A percentile compares a stretch with the other conserved stretches of the same genome.
Evolutionary conservation across 192 early-diverging fungal genomes (phyloP).

Genomic region (Coemansia sp.): DNA sequence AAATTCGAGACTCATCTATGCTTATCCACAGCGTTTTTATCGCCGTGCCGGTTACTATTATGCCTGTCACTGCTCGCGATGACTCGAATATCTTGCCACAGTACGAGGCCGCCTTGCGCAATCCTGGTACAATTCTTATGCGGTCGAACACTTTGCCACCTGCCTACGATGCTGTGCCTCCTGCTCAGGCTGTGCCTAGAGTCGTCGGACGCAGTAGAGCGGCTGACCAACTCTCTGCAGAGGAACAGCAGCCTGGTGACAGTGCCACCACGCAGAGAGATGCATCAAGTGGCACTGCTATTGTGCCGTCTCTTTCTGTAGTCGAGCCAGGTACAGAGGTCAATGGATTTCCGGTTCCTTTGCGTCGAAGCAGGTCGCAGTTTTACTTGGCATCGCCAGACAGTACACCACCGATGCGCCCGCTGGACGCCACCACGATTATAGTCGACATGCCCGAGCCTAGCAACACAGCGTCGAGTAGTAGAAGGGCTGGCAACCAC

Average conservation of each 20-base stretch:
- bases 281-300: constrained; percentile 1
- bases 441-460: not conserved
- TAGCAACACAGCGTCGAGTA: not conserved
- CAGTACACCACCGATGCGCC: constrained; percentile 19
- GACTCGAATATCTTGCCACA: constrained; percentile 42
- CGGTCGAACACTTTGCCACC: constrained; percentile 44
- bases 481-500: not conserved
- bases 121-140: constrained; percentile 36
- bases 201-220: not conserved
- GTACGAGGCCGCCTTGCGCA: constrained; percentile 35
- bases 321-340: constrained; percentile 21
- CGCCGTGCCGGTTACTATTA: constrained; percentile 51
- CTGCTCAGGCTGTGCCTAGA: not conserved
- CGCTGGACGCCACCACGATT: not conserved
- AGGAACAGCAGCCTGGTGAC: not conserved
- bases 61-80: constrained; percentile 47
- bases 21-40: constrained; percentile 49
- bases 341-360: constrained; percentile 34
- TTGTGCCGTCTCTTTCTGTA: not conserved
- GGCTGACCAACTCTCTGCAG: not conserved
- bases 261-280: not conserved
- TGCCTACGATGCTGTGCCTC: constrained; percentile 26
- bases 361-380: constrained; percentile 35
- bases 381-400: constrained; percentile 48
- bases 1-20: constrained; percentile 33